phyloP scores from a whole-genome alignment of 345 rosid species.

The Carallia pectinifolia region DNA sequence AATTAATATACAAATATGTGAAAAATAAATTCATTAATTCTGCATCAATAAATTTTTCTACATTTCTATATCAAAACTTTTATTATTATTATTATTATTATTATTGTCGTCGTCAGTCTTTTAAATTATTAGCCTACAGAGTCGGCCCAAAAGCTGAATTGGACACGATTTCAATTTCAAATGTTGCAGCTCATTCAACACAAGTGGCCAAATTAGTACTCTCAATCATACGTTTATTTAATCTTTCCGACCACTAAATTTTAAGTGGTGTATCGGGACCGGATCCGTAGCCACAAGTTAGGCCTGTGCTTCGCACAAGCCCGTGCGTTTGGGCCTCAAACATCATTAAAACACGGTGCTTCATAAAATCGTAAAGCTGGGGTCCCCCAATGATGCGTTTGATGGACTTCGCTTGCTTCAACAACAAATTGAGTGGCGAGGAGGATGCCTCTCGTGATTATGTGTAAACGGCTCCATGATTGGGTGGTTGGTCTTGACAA shows the following conservation, averaged over 20 bases:
- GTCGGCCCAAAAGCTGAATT: no score
- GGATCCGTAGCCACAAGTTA: slow-evolving; percentile 11
- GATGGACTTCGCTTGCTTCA: background rate
- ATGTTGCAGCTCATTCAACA: no score
- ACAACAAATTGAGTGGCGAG: background rate
- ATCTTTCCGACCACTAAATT: background rate
- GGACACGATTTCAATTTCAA: no score
- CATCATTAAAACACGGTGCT: background rate
- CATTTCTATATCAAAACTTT: no score
- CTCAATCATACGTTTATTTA: no score
- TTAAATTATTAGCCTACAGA: no score
- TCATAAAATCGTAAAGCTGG: background rate
- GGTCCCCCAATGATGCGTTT: background rate
- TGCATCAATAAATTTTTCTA: no score
- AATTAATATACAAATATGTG: no score
- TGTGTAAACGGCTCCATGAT: background rate
- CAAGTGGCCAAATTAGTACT: no score
- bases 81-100: no score
- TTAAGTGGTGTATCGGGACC: background rate
- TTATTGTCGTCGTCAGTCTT: no score
- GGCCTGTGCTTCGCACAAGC: slow-evolving; percentile 1
- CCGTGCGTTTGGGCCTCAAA: slow-evolving; percentile 1
- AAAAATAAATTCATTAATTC: no score
- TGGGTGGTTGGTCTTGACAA: background rate
- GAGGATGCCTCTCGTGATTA: background rate